Percentiles rank a stretch among this genome's conserved stretches.
phyloP scores from a whole-genome alignment of 2,329 filamentous ascomycete genomes.

The Nemania sp. region DNA sequence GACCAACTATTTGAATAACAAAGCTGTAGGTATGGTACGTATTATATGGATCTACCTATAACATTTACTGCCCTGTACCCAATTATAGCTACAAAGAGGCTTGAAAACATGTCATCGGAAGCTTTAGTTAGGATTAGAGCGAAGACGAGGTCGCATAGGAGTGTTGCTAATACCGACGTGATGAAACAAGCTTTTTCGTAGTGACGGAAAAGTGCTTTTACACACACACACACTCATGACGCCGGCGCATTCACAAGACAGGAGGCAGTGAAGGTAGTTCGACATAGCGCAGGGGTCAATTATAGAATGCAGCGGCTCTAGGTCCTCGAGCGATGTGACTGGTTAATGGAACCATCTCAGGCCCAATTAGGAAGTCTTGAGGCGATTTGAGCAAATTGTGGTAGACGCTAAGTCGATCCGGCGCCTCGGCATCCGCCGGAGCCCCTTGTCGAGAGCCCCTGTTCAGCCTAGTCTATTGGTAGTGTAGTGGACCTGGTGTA shows the following conservation, averaged over 20 bases:
- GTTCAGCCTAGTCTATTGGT: too few species aligned
- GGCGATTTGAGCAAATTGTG: constrained; percentile 56
- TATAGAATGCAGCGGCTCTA: neutral
- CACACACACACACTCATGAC: too few species aligned
- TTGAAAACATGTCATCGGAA: neutral
- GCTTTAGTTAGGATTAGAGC: neutral
- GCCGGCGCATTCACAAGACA: too few species aligned
- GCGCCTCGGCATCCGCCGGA: constrained; percentile 6
- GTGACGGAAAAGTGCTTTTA: neutral
- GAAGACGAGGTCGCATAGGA: neutral
- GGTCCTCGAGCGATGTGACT: constrained; percentile 17
- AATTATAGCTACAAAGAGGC: neutral
- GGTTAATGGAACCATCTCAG: constrained; percentile 7
- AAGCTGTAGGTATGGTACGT: too few species aligned
- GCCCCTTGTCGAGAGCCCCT: neutral
- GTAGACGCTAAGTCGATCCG: constrained; percentile 11
- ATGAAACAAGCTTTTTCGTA: neutral
- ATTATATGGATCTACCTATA: too few species aligned
- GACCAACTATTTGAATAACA: too few species aligned
- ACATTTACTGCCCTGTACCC: neutral
- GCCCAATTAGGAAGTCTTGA: constrained; percentile 43
- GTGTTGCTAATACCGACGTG: neutral
- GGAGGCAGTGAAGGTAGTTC: too few species aligned
- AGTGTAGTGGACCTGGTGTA: too few species aligned
- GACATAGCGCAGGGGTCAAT: neutral